phyloP scores from a whole-genome alignment of 495 filamentous ascomycete genomes.

The Clohesyomyces aquaticus region DNA sequence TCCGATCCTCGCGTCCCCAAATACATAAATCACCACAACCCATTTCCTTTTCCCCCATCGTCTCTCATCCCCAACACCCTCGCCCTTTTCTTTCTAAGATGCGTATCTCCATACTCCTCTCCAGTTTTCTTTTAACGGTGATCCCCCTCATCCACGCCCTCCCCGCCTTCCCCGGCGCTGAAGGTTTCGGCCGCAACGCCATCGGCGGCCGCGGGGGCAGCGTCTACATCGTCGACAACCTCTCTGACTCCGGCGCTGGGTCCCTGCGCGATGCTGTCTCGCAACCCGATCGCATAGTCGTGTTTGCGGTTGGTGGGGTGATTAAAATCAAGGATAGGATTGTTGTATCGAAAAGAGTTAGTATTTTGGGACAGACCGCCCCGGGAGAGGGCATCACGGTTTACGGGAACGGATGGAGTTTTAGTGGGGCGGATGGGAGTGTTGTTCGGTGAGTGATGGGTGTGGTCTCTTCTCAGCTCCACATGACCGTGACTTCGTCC shows the following conservation, averaged over 20 bases:
- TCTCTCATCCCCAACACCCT: background rate
- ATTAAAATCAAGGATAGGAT: slow-evolving; percentile 27
- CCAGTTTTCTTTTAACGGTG: background rate
- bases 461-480: too few species aligned
- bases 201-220: slow-evolving; percentile 31
- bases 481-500: too few species aligned
- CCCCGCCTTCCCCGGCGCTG: slow-evolving; percentile 35
- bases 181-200: slow-evolving; percentile 35
- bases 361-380: slow-evolving; percentile 35
- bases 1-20: too few species aligned
- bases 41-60: background rate
- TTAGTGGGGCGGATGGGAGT: slow-evolving; percentile 19
- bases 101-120: background rate
- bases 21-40: too few species aligned
- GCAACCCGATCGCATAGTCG: slow-evolving; percentile 30
- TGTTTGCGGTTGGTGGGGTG: slow-evolving; percentile 29
- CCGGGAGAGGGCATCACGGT: slow-evolving; percentile 33
- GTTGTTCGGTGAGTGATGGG: slow-evolving; percentile 27
- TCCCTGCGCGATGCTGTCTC: slow-evolving; percentile 34
- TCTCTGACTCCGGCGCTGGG: slow-evolving; percentile 32
- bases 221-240: slow-evolving; percentile 34
- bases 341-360: slow-evolving; percentile 22
- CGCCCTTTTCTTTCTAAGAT: background rate
- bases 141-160: slow-evolving; percentile 1
- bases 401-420: slow-evolving; percentile 30